Conservation (phyloP, 768 basidiomycete genomes). For the Favolaschia claudopus region DNA sequence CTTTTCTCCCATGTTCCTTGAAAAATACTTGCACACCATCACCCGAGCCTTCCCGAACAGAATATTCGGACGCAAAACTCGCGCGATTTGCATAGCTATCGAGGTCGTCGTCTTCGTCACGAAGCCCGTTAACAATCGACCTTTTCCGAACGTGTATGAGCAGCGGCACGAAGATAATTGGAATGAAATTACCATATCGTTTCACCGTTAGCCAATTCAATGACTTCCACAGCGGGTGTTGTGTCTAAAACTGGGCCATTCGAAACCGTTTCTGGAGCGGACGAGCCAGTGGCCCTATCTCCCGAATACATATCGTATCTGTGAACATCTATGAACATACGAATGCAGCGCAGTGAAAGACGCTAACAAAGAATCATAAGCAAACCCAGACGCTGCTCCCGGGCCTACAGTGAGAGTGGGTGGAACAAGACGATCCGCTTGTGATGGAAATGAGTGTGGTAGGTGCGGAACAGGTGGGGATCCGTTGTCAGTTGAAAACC, state of each 20-base stretch:
- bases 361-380: constrained; percentile 82
- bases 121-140: constrained; percentile 85
- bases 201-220: constrained; percentile 88
- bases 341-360: constrained; percentile 25
- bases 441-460: constrained; percentile 57
- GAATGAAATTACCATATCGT: constrained; percentile 74
- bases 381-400: constrained; percentile 71
- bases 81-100: constrained; percentile 65
- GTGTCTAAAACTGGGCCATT: constrained; percentile 48
- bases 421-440: constrained; percentile 50
- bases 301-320: constrained; percentile 86
- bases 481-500: constrained; percentile 69
- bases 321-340: constrained; percentile 31
- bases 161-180: constrained; percentile 11
- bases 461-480: constrained; percentile 77
- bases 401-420: constrained; percentile 46
- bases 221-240: constrained; percentile 75
- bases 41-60: constrained; percentile 54
- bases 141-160: constrained; percentile 42
- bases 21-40: constrained; percentile 77
- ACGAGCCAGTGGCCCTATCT: constrained; percentile 51
- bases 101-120: constrained; percentile 78
- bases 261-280: constrained; percentile 41
- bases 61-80: constrained; percentile 81
- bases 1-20: constrained; percentile 78